Conservation (phyloP, 495 filamentous ascomycete genomes). For the Aspergillus ostianus region DNA sequence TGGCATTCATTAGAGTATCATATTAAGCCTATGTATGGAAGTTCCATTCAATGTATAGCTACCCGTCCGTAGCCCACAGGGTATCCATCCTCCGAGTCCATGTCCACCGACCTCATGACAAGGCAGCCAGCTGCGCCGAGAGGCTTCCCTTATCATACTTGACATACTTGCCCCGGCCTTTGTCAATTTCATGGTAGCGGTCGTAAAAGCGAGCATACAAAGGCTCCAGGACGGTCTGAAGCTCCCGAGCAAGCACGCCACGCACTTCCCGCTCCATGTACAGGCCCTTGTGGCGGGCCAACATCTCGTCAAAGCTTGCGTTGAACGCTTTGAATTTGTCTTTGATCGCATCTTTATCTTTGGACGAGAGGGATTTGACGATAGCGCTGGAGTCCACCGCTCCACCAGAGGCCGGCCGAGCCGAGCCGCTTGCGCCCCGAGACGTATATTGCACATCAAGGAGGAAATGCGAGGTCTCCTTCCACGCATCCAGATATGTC, state of each 20-base stretch:
- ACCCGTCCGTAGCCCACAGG: not conserved
- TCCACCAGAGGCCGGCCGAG: conserved; percentile 66
- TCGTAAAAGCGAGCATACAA: conserved; percentile 96
- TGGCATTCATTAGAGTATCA: conserved; percentile 1
- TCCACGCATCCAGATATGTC: conserved; percentile 85
- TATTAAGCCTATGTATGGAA: not conserved
- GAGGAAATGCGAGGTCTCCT: conserved; percentile 77
- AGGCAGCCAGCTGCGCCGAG: conserved; percentile 45
- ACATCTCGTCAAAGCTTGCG: conserved; percentile 80
- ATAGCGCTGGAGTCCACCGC: conserved; percentile 73
- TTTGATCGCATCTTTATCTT: conserved; percentile 94
- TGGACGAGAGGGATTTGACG: conserved; percentile 75
- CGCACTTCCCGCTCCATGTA: conserved; percentile 89
- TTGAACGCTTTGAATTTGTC: conserved; percentile 96
- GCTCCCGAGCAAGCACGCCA: conserved; percentile 70
- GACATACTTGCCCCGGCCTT: conserved; percentile 94
- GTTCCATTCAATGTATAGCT: too few species aligned
- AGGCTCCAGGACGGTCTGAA: conserved; percentile 87
- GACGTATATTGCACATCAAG: conserved; percentile 93
- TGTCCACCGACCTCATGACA: conserved; percentile 14
- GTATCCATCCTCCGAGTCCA: not conserved
- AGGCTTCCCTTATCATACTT: conserved; percentile 83
- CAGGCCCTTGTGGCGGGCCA: conserved; percentile 72
- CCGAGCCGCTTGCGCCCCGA: conserved; percentile 41
- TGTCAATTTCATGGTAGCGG: conserved; percentile 96